phyloP scores from a whole-genome alignment of 495 filamentous ascomycete species.

The Hypoxylon cercidicola region DNA sequence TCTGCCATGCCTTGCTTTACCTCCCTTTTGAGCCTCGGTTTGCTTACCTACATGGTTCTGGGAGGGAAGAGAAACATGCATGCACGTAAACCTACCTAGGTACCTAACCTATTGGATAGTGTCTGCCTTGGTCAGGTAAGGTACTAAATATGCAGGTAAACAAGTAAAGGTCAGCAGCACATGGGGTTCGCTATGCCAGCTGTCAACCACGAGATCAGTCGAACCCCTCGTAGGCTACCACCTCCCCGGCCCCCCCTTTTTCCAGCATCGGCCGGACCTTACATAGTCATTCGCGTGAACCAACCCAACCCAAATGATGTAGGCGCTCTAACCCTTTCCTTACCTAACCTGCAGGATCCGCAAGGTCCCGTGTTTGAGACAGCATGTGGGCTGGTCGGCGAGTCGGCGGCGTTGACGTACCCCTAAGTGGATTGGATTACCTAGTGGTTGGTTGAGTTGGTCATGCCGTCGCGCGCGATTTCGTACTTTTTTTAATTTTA shows the following conservation, averaged over 20 bases:
- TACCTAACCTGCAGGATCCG: slow-evolving; percentile 33
- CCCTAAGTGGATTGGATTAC: slow-evolving; percentile 8
- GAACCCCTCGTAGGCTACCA: slow-evolving; percentile 20
- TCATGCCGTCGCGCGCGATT: neutral
- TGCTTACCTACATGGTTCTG: slow-evolving; percentile 14
- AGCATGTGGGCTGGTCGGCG: slow-evolving; percentile 37
- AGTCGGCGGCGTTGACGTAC: slow-evolving; percentile 12
- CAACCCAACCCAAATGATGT: slow-evolving; percentile 12
- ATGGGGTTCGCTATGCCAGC: slow-evolving; percentile 26
- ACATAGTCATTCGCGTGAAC: slow-evolving; percentile 36
- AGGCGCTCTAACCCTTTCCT: neutral
- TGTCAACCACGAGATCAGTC: slow-evolving; percentile 41
- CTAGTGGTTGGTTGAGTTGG: neutral
- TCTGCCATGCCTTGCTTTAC: slow-evolving; percentile 26
- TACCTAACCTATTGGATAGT: slow-evolving; percentile 6
- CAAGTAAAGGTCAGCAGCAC: slow-evolving; percentile 2
- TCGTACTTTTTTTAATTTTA: too few species aligned
- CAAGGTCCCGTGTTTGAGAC: slow-evolving; percentile 40
- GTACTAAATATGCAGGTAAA: slow-evolving; percentile 13
- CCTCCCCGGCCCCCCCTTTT: slow-evolving; percentile 15
- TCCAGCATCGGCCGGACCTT: slow-evolving; percentile 31
- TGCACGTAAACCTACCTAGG: slow-evolving; percentile 1
- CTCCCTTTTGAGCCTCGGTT: neutral
- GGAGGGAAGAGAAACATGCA: neutral
- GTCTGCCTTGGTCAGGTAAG: slow-evolving; percentile 35